Base-by-base conservation (phyloP, 139 green algal genomes). In the Yamagishiella unicocca region DNA sequence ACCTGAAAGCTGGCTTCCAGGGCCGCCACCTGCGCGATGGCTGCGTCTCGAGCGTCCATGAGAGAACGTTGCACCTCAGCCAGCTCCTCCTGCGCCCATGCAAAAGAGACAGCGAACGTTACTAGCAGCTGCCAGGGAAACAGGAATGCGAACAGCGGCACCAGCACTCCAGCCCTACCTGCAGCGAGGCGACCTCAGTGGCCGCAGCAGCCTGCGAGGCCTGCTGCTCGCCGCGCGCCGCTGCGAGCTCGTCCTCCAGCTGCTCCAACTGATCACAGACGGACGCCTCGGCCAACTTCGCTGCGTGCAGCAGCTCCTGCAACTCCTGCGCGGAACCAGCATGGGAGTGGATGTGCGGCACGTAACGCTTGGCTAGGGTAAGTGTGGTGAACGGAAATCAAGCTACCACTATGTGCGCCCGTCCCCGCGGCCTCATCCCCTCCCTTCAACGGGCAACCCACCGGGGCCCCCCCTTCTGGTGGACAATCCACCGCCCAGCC, bases 1-100 rank as follows among this genome's bases (percentile, higher is more conserved):
- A 80, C 58, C 79, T 85, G 79, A 29, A 85, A 10, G 22, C n/a
- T 64, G 40, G 45, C 43, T 66, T 87, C 50, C 81, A 87, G 45
- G 31, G 7, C 43, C 8, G 31, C 66, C 45, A 19, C 64, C 31
- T 68, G 66, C 6, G 19, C n/a, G 25, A 9, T 53, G 22, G 79
- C 62, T 2, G 67, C 46, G 4, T 79, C 61, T 2, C 45, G 25
- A 31, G 66, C 67, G 2, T 53, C 27, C 33, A 25, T 35, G 33
- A 87, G 50, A 25, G 67, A 67, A 0, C 21, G 25, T 67, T 71
- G 62, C 40, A 72, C 43, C 24, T 77, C n/a, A 0, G 33, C 42
- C 2, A 86, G 80, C 80, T 86, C 42, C n/a, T 66, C 80, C 64
- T 77, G 80, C n/a, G 40, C 40, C 19, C 29, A n/a, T 17, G 22